These are phyloP conservation scores for Mycena metata DNA, from an alignment of 768 basidiomycete genomes.

Conservation along the genomic window DNA sequence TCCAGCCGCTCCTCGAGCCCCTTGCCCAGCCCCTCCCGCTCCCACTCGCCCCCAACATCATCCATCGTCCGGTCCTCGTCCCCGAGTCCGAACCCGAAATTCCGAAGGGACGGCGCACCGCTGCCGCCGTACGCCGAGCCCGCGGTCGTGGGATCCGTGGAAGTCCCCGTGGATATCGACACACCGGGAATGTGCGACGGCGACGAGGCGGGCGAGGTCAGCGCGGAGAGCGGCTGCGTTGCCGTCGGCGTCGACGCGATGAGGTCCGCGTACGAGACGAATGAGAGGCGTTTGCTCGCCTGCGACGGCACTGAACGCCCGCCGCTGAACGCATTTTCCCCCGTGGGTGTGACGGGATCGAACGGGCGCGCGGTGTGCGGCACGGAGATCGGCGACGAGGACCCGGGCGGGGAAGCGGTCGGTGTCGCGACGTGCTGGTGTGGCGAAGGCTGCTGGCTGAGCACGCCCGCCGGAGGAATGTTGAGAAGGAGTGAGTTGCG, in stretches of 20 bases:
- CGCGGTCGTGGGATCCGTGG: conserved; percentile 47
- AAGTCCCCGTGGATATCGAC: conserved; percentile 30
- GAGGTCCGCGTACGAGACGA: conserved; percentile 90
- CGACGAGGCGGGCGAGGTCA: conserved; percentile 73
- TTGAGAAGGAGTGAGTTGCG: conserved; percentile 63
- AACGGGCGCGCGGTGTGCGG: conserved; percentile 33
- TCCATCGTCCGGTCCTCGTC: conserved; percentile 56
- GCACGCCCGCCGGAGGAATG: conserved; percentile 56
- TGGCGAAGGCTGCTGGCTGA: conserved; percentile 25
- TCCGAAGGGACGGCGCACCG: conserved; percentile 45
- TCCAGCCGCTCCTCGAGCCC: conserved; percentile 90
- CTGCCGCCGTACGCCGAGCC: conserved; percentile 38
- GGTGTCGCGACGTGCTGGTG: conserved; percentile 37
- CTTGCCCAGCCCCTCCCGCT: conserved; percentile 83
- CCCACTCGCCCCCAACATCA: conserved; percentile 89
- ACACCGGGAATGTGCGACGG: conserved; percentile 84
- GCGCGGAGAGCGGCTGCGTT: conserved; percentile 76
- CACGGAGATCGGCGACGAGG: conserved; percentile 42
- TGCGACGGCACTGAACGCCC: conserved; percentile 44
- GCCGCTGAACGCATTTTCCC: conserved; percentile 12
- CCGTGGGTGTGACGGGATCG: conserved; percentile 30
- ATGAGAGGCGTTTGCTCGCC: conserved; percentile 80
- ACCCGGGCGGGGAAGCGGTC: conserved; percentile 39
- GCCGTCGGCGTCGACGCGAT: conserved; percentile 82
- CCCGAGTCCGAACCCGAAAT: conserved; percentile 39